Base-by-base conservation (phyloP, 805 yeast species). In the Candida silvatica region DNA sequence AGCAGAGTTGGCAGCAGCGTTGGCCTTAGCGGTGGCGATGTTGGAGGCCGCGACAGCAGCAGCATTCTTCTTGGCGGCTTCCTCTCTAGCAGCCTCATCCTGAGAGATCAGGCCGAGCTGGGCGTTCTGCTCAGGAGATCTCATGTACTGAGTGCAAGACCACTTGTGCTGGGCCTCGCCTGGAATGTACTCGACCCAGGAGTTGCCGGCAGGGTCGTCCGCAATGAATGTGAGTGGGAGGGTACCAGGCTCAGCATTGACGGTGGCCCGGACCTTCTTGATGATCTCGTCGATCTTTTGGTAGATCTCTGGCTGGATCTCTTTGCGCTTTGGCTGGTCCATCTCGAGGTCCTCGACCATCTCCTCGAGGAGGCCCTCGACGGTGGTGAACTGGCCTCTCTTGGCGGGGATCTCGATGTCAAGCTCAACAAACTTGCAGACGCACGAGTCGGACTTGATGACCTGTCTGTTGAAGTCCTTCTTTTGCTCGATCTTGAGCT, bases 191-290 rank as follows among this genome's bases (percentile, higher is more conserved):
- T 85, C 95, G 36, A 92, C 77, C 95, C 97, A 92, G 4, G 97
- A 90, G 64, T 92, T 92, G 12, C 98, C 98, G 1, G 96, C 74
- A 20, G 98, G 97, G 58, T 92, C 98, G 57, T 88, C 95, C 8
- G 86, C 62, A 17, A 70, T 66, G 32, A 90, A 70, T 0, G 94
- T 82, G 42, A 90, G 51, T 2, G 97, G 97, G 35, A 84, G 58
- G 15, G 74, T 69, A 22, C 72, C 74, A 35, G 71, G 72, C 40
- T 79, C 77, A 38, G 86, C 90, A n/a, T 69, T 67, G 18, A 85
- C 62, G 36, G 69, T 73, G 5, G 68, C 59, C 44, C 66, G 60
- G 25, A 90, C 79, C 50, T 73, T 80, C 17, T 48, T 51, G 38
- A 87, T 68, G 40, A 90, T 76, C 17, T 64, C 75, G 29, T 75